Conservation (phyloP, 2,329 filamentous ascomycete genomes). For the Ophiostoma perfectum region DNA sequence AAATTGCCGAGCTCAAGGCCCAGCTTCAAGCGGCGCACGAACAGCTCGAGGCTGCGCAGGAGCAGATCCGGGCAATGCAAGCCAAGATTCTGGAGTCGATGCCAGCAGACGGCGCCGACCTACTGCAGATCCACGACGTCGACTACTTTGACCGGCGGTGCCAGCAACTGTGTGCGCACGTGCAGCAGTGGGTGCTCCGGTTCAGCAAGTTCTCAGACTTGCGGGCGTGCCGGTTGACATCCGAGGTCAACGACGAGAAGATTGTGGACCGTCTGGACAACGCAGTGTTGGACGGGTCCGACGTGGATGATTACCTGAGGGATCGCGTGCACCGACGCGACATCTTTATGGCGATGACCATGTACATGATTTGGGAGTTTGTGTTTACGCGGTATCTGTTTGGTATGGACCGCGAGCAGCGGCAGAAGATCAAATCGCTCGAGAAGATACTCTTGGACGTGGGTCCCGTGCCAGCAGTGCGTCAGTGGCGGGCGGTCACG, state of each 20-base stretch:
- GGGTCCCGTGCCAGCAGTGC: slow-evolving; percentile 80
- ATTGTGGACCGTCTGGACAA: slow-evolving; percentile 93
- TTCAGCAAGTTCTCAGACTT: slow-evolving; percentile 98
- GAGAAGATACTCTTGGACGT: slow-evolving; percentile 89
- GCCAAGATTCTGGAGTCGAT: slow-evolving; percentile 54
- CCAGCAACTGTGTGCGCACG: slow-evolving; percentile 89
- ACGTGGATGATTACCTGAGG: slow-evolving; percentile 80
- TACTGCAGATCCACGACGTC: slow-evolving; percentile 76
- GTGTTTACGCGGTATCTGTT: slow-evolving; percentile 97
- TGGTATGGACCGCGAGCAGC: slow-evolving; percentile 95
- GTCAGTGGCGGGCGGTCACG: slow-evolving; percentile 94
- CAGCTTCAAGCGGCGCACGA: slow-evolving; percentile 67
- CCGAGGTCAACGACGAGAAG: slow-evolving; percentile 84
- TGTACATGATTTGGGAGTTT: slow-evolving; percentile 99
- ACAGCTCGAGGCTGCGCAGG: slow-evolving; percentile 54
- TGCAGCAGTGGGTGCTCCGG: slow-evolving; percentile 94
- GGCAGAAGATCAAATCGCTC: slow-evolving; percentile 92
- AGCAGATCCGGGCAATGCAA: slow-evolving; percentile 54
- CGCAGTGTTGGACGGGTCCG: slow-evolving; percentile 85
- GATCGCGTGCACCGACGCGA: slow-evolving; percentile 86
- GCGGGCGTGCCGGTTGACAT: slow-evolving; percentile 75
- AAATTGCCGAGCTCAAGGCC: slow-evolving; percentile 70
- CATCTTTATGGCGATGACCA: slow-evolving; percentile 97
- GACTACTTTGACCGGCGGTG: slow-evolving; percentile 94
- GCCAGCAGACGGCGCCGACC: slow-evolving; percentile 50